phyloP scores from a whole-genome alignment of 768 basidiomycete species.

The Hypsizygus marmoreus region DNA sequence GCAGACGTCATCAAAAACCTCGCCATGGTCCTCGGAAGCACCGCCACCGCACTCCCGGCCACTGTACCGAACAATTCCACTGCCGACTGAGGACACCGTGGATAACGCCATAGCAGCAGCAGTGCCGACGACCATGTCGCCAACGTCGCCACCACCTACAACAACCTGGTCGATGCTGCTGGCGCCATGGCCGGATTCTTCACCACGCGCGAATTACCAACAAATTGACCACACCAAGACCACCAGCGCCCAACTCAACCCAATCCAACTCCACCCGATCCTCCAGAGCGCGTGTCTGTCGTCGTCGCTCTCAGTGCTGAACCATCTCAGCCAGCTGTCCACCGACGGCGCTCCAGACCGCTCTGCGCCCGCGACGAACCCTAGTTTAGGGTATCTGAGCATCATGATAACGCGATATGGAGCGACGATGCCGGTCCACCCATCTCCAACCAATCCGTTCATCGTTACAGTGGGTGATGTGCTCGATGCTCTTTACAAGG shows the following conservation, averaged over 20 bases:
- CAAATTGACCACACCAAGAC: background rate
- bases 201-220: background rate
- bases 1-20: too few species aligned
- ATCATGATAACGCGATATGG: background rate
- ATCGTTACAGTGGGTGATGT: conserved; percentile 9
- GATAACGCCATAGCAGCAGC: background rate
- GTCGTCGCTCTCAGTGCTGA: background rate
- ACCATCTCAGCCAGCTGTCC: background rate
- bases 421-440: background rate
- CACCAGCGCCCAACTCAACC: background rate
- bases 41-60: conserved; percentile 3
- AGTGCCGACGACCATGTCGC: background rate
- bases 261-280: background rate
- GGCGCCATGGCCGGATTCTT: too few species aligned
- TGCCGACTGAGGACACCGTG: background rate
- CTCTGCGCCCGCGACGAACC: conserved; percentile 3
- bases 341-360: background rate
- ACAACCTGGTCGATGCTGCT: too few species aligned
- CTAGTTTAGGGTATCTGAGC: conserved; percentile 5
- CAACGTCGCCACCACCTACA: background rate
- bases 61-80: conserved; percentile 4
- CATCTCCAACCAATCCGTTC: background rate
- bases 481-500: background rate
- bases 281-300: conserved; percentile 1
- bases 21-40: too few species aligned